These are phyloP conservation scores for Aspergillus quadrilineatus DNA, from an alignment of 2,329 filamentous ascomycete species.

Conservation along the genomic window DNA sequence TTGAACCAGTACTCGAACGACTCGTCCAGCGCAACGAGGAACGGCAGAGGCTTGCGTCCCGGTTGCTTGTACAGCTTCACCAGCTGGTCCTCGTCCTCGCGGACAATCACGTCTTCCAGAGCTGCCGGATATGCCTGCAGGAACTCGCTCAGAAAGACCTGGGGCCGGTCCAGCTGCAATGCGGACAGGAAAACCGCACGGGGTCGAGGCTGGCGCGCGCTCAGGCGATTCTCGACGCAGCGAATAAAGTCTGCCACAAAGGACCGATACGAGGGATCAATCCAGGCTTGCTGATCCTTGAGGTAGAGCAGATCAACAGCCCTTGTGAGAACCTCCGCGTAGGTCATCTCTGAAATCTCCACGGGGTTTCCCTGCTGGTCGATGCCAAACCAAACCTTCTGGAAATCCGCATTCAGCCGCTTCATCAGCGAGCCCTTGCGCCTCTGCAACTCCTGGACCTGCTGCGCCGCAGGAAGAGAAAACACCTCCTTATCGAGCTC, in stretches of 20 bases:
- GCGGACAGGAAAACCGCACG: slow-evolving; percentile 86
- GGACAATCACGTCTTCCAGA: slow-evolving; percentile 84
- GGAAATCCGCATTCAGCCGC: slow-evolving; percentile 88
- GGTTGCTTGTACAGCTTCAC: slow-evolving; percentile 81
- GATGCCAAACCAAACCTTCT: slow-evolving; percentile 90
- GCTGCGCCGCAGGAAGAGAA: slow-evolving; percentile 15
- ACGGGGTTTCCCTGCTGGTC: slow-evolving; percentile 74
- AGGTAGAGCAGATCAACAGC: slow-evolving; percentile 86
- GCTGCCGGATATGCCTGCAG: slow-evolving; percentile 68
- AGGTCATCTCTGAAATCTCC: slow-evolving; percentile 91
- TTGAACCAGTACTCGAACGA: slow-evolving; percentile 99
- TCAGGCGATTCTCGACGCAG: slow-evolving; percentile 79
- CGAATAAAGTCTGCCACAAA: slow-evolving; percentile 79
- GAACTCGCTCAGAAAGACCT: neutral
- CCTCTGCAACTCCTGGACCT: slow-evolving; percentile 78
- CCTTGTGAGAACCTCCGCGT: slow-evolving; percentile 75
- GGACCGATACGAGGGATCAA: slow-evolving; percentile 74
- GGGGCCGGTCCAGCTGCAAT: slow-evolving; percentile 72
- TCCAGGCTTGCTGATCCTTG: slow-evolving; percentile 82
- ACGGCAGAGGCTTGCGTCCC: slow-evolving; percentile 89
- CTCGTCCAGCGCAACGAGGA: slow-evolving; percentile 85
- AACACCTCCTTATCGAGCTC: slow-evolving; percentile 35
- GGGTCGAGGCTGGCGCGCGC: slow-evolving; percentile 53
- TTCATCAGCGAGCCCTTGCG: slow-evolving; percentile 83
- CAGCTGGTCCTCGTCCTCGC: slow-evolving; percentile 95